phyloP scores from a whole-genome alignment of 106 monocot genomes.

The Apostasia ramifera region DNA sequence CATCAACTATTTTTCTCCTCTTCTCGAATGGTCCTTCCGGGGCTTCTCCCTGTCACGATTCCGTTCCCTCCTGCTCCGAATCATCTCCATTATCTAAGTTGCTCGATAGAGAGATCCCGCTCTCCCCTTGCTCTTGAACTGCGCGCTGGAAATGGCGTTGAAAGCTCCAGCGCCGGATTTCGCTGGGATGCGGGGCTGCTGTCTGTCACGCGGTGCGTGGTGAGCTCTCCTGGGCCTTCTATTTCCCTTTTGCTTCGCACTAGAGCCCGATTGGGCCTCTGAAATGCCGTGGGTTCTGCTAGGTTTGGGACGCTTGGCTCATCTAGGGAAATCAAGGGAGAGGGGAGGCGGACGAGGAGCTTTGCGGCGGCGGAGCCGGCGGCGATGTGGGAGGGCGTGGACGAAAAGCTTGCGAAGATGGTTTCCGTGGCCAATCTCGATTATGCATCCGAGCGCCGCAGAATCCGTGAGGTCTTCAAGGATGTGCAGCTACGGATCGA shows the following conservation, averaged over 20 bases:
- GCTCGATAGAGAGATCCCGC: no score
- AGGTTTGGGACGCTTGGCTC: conserved; percentile 2
- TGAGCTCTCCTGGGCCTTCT: background rate
- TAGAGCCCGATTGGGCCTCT: conserved; percentile 1
- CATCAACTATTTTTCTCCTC: no score
- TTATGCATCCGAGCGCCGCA: conserved; percentile 56
- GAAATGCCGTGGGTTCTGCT: conserved; percentile 5
- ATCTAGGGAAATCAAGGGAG: background rate
- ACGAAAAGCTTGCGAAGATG: conserved; percentile 55
- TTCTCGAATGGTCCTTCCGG: no score
- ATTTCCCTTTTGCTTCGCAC: background rate
- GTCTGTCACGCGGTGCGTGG: background rate
- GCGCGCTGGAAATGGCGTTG: background rate
- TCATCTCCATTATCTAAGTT: no score
- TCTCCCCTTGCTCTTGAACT: no score
- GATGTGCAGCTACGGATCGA: conserved; percentile 77
- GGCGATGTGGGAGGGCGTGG: conserved; percentile 63
- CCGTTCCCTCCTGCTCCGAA: no score
- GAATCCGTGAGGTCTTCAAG: conserved; percentile 73
- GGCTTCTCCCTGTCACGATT: no score
- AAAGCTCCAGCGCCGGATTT: conserved; percentile 4
- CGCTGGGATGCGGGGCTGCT: background rate
- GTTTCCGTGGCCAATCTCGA: conserved; percentile 53
- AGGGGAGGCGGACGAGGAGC: background rate
- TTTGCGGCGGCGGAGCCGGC: background rate